Conservation (phyloP, 306 rosid species). For the Cucurbita argyrosperma region DNA sequence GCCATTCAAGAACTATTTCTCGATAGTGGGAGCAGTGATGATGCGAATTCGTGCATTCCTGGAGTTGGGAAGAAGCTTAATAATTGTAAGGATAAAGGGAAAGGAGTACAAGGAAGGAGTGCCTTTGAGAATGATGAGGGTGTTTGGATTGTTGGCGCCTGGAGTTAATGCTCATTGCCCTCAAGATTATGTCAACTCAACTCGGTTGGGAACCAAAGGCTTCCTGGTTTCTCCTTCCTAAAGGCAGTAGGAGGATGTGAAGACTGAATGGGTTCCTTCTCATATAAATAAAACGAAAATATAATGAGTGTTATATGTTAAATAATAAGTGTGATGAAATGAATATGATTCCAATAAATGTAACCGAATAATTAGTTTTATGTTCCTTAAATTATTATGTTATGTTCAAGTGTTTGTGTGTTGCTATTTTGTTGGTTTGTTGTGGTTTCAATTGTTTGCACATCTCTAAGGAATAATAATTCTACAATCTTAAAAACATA, state of each 20-base stretch:
- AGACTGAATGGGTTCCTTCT: too few relatives aligned
- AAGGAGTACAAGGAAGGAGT: slow-evolving; percentile 30
- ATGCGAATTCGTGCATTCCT: slow-evolving; percentile 25
- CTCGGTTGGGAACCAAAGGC: slow-evolving; percentile 26
- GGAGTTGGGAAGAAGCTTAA: slow-evolving; percentile 24
- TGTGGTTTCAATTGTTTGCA: too few relatives aligned
- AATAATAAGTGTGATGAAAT: too few relatives aligned
- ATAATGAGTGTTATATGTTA: too few relatives aligned
- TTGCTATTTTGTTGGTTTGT: too few relatives aligned
- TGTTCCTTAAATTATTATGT: too few relatives aligned
- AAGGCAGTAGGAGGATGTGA: neutral
- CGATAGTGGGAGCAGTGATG: slow-evolving; percentile 33
- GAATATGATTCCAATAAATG: too few relatives aligned
- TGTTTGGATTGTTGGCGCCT: slow-evolving; percentile 52
- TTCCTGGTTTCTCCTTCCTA: neutral
- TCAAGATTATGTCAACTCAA: slow-evolving; percentile 39
- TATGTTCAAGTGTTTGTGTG: too few relatives aligned
- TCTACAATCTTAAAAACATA: too few relatives aligned
- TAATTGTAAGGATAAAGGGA: slow-evolving; percentile 29
- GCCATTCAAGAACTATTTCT: slow-evolving; percentile 68
- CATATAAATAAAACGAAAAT: too few relatives aligned
- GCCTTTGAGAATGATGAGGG: slow-evolving; percentile 30
- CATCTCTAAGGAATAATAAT: too few relatives aligned
- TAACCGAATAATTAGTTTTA: too few relatives aligned
- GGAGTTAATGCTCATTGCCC: slow-evolving; percentile 49